phyloP scores from a whole-genome alignment of 805 yeast genomes.

The Saturnispora kantuleensis region DNA sequence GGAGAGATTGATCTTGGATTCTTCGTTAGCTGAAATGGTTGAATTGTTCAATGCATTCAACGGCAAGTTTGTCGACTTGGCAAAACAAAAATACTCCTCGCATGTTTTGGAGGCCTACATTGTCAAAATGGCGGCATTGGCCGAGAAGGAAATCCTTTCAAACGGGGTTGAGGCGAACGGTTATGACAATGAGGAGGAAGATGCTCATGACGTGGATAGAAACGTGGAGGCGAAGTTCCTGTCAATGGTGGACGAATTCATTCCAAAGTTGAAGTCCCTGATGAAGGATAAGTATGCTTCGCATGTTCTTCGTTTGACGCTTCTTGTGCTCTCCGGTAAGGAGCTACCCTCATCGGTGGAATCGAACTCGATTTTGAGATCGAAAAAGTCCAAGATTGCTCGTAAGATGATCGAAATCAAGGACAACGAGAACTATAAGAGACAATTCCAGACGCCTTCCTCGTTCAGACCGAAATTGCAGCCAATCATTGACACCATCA shows the following conservation, averaged over 20 bases:
- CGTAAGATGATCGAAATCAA: slow-evolving; percentile 87
- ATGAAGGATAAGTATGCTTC: slow-evolving; percentile 75
- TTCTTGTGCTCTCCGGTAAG: slow-evolving; percentile 68
- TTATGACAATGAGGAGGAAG: slow-evolving; percentile 27
- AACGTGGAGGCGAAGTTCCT: slow-evolving; percentile 60
- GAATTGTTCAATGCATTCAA: slow-evolving; percentile 54
- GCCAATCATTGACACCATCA: slow-evolving; percentile 35
- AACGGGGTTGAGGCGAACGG: slow-evolving; percentile 31
- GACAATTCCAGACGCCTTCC: slow-evolving; percentile 59
- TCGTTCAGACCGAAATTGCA: slow-evolving; percentile 55
- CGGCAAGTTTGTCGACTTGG: slow-evolving; percentile 66
- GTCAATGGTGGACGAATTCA: slow-evolving; percentile 56
- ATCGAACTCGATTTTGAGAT: slow-evolving; percentile 64
- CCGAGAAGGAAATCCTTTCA: slow-evolving; percentile 61
- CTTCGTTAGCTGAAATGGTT: slow-evolving; percentile 56
- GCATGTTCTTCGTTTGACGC: slow-evolving; percentile 67
- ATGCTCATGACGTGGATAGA: slow-evolving; percentile 31
- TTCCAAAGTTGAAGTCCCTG: slow-evolving; percentile 50
- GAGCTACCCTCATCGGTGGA: slow-evolving; percentile 64
- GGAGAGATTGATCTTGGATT: slow-evolving; percentile 70
- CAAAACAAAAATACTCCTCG: slow-evolving; percentile 85
- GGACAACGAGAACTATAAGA: slow-evolving; percentile 62
- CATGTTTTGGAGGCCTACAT: slow-evolving; percentile 86
- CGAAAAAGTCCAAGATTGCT: slow-evolving; percentile 78
- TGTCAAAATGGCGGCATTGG: slow-evolving; percentile 60